These are phyloP conservation scores for Debaryomyces robertsiae DNA, from an alignment of 1,139 yeast species.

Conservation along the genomic window DNA sequence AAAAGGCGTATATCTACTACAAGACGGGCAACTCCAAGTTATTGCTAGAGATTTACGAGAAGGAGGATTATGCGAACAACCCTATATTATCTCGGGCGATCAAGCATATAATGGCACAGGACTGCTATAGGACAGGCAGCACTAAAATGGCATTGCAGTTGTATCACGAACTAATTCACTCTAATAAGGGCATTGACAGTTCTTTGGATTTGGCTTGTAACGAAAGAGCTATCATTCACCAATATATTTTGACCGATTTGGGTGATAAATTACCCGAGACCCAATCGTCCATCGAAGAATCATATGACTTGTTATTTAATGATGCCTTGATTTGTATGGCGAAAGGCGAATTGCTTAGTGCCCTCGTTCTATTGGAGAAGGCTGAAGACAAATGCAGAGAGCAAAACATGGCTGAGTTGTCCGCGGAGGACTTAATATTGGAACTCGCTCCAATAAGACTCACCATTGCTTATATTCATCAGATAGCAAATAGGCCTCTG, in stretches of 20 bases:
- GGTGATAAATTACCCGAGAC: slow-evolving; percentile 1
- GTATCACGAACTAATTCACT: slow-evolving; percentile 55
- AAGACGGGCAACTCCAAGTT: slow-evolving; percentile 54
- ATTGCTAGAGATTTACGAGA: slow-evolving; percentile 43
- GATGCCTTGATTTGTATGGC: slow-evolving; percentile 60
- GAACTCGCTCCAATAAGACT: slow-evolving; percentile 66
- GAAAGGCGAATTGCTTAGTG: slow-evolving; percentile 40
- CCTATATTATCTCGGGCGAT: slow-evolving; percentile 48
- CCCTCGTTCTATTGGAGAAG: slow-evolving; percentile 50
- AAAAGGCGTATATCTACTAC: slow-evolving; percentile 71
- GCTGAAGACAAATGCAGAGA: slow-evolving; percentile 50
- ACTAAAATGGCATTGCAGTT: slow-evolving; percentile 54
- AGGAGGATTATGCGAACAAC: slow-evolving; percentile 23
- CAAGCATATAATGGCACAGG: slow-evolving; percentile 81
- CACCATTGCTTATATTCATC: slow-evolving; percentile 70
- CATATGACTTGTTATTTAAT: slow-evolving; percentile 59
- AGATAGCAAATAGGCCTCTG: slow-evolving; percentile 43
- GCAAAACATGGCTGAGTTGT: slow-evolving; percentile 28
- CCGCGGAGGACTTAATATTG: slow-evolving; percentile 39
- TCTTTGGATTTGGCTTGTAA: slow-evolving; percentile 66
- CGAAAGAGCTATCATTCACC: slow-evolving; percentile 69
- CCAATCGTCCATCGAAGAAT: slow-evolving; percentile 14
- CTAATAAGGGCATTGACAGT: slow-evolving; percentile 36
- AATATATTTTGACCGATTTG: slow-evolving; percentile 29
- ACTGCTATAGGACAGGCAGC: slow-evolving; percentile 67